Conservation (phyloP, 306 rosid species). For the Corylus americana region DNA sequence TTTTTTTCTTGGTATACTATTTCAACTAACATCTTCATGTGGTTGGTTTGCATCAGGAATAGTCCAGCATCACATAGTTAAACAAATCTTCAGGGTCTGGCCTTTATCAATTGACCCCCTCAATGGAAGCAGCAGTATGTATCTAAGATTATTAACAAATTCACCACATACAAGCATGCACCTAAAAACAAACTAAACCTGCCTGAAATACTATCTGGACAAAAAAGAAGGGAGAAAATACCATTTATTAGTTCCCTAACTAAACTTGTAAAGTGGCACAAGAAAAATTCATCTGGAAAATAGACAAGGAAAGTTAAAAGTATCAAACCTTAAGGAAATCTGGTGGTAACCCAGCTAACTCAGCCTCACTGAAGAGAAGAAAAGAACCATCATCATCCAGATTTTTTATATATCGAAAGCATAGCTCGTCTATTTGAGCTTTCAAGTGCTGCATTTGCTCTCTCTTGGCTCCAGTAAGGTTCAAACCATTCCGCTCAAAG, state of each 20-base stretch:
- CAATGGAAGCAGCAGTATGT: background rate
- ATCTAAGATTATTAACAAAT: conserved; percentile 15
- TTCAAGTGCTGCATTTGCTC: conserved; percentile 72
- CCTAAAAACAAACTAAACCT: conserved; percentile 21
- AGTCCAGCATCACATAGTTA: background rate
- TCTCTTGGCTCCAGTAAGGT: conserved; percentile 84
- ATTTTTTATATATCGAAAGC: conserved; percentile 73
- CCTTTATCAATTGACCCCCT: background rate
- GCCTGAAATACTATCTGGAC: background rate
- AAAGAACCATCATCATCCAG: conserved; percentile 59
- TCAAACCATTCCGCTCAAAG: conserved; percentile 89
- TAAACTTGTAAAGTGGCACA: conserved; percentile 19
- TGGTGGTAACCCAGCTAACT: conserved; percentile 81
- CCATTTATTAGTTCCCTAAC: conserved; percentile 16
- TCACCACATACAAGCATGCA: conserved; percentile 9
- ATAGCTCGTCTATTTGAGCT: conserved; percentile 73
- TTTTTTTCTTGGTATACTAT: no score
- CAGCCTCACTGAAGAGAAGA: conserved; percentile 62
- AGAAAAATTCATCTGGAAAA: background rate
- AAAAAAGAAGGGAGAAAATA: background rate
- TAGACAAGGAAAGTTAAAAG: conserved; percentile 12
- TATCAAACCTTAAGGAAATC: conserved; percentile 73
- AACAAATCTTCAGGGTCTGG: background rate
- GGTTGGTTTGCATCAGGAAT: background rate
- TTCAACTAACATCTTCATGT: conserved; percentile 9